phyloP scores from a whole-genome alignment of 345 rosid genomes.

The Bruguiera sexangula region DNA sequence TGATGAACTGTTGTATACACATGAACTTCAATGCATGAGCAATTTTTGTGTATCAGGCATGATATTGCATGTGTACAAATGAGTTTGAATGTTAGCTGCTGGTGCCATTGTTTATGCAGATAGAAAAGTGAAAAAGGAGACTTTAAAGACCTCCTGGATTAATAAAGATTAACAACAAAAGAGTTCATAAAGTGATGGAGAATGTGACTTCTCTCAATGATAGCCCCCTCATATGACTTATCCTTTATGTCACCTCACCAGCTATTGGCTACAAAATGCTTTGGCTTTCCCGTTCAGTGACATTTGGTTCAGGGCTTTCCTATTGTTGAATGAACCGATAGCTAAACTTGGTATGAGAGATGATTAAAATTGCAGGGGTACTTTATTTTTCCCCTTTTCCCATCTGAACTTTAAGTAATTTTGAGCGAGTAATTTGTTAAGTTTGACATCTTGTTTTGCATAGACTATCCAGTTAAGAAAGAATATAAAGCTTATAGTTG shows the following conservation, averaged over 20 bases:
- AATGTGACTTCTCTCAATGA: conserved; percentile 38
- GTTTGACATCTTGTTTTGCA: conserved; percentile 61
- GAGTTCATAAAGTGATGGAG: conserved; percentile 52
- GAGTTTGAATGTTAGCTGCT: conserved; percentile 38
- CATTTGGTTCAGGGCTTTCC: conserved; percentile 39
- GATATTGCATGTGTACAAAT: conserved; percentile 20
- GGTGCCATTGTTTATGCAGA: conserved; percentile 62
- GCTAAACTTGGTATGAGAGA: conserved; percentile 31
- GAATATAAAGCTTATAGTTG: conserved; percentile 67
- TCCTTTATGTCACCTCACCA: conserved; percentile 37
- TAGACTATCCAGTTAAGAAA: conserved; percentile 68
- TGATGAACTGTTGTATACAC: conserved; percentile 3
- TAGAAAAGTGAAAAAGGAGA: conserved; percentile 54
- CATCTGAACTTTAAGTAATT: conserved; percentile 20
- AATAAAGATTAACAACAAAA: conserved; percentile 46
- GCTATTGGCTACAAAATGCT: conserved; percentile 28
- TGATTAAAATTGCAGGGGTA: conserved; percentile 34
- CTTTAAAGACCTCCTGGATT: conserved; percentile 46
- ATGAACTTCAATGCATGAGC: conserved; percentile 13
- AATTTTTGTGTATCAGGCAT: conserved; percentile 19
- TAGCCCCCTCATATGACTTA: conserved; percentile 33
- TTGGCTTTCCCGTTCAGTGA: conserved; percentile 29
- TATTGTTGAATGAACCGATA: conserved; percentile 28
- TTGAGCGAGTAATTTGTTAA: conserved; percentile 34
- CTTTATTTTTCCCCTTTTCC: conserved; percentile 16